Evolutionary conservation across 2,329 filamentous ascomycete genomes (phyloP), one percentile per base, ranked within the genome.

Genomic region (Colletotrichum zoysiae): DNA sequence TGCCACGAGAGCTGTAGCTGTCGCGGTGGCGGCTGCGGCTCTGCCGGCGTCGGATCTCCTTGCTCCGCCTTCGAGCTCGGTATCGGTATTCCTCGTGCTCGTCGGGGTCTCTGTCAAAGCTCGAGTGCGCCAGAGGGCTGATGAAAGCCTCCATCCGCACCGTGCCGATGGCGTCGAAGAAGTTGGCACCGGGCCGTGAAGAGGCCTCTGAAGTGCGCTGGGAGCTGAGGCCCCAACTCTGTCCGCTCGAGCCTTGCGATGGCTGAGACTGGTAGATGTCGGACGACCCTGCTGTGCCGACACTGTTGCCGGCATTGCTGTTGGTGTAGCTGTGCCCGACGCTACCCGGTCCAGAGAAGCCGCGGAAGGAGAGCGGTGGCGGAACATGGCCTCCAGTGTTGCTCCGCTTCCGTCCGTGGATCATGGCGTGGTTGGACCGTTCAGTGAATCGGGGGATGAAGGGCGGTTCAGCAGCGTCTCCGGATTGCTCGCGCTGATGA

Each of bases 91-190:
- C 87, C 33, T 88, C 86, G 30, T 83, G 79, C 74, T 88, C 87
- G 65, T 86, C 83, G 0, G 84, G 82, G 53, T 83, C 80, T 16
- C 87, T 85, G 16, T 83, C 82, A 64, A 86, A 82, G 38, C 83
- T 82, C 2, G 83, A 83, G 73, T 86, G 84, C 1, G 87, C 84
- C 14, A 91, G 79, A 0, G 90, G 90, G 76, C 86, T 90, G 75
- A 99, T 97, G 80, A 98, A 99, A 0, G 96, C 96, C 81, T 98
- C 95, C 95, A 99, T 98, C 38, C 96, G 90, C 58, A 98, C 90
- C 2, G 95, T 98, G 1, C 95, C 95, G 70, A 97, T 92, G 1
- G 93, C 93, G 76, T 97, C 95, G 78, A 96, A 96, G 83, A 96
- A 95, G 80, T 90, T 90, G 69, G 83, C 83, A 5, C 80, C 76